These are phyloP conservation scores for Stygiomarasmius scandens DNA, from an alignment of 1,284 basidiomycete species.

Conservation along the genomic window DNA sequence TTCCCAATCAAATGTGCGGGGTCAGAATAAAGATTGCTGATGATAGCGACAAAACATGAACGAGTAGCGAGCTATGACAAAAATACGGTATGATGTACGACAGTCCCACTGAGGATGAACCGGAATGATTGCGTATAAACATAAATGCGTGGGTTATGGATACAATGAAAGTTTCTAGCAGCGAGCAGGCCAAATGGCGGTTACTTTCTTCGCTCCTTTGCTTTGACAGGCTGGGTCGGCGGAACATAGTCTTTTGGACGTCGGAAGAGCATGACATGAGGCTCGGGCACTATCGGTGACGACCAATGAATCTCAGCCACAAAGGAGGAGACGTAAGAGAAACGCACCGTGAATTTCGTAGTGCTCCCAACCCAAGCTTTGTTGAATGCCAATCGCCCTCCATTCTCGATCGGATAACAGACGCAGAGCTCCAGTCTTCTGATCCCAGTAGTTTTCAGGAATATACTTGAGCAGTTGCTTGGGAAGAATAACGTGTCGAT, in stretches of 20 bases:
- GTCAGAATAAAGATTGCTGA: neutral
- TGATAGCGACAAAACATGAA: neutral
- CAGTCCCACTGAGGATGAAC: neutral
- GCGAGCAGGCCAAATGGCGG: neutral
- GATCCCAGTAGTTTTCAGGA: constrained; percentile 45
- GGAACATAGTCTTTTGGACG: constrained; percentile 66
- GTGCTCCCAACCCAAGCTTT: constrained; percentile 96
- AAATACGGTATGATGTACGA: neutral
- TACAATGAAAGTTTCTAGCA: neutral
- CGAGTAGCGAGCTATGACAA: neutral
- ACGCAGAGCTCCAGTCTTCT: constrained; percentile 78
- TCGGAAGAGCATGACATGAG: constrained; percentile 82
- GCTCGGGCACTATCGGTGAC: constrained; percentile 74
- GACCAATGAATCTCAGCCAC: constrained; percentile 10
- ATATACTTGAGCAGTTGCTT: constrained; percentile 68
- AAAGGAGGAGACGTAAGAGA: constrained; percentile 2
- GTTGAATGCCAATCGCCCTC: constrained; percentile 94
- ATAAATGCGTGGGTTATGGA: neutral
- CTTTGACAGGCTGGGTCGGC: constrained; percentile 39
- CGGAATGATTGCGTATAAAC: no score
- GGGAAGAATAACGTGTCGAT: constrained; percentile 91
- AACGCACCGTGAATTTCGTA: constrained; percentile 92
- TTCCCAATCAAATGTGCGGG: no score
- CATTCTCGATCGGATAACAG: constrained; percentile 88
- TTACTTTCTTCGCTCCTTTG: neutral